Base-by-base conservation (phyloP, 2,329 filamentous ascomycete genomes). In the Pleurostoma richardsiae region DNA sequence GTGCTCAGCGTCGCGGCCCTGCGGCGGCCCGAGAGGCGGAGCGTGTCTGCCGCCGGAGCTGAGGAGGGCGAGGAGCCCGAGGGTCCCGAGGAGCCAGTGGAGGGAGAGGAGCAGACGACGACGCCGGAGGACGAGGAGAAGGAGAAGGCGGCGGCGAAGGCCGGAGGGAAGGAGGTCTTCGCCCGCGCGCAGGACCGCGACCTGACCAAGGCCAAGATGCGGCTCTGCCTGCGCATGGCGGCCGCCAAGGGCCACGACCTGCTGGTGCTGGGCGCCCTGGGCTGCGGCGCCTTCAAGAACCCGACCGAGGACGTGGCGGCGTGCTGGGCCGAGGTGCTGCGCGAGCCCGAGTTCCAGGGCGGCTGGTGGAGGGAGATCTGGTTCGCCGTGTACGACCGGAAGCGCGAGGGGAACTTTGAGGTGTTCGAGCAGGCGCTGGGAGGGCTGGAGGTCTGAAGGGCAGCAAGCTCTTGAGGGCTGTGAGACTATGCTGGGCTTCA, bases 201-300 rank as follows among this genome's bases (percentile, higher is more conserved):
- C 0, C 52, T 77, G 30, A 85, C 76, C 55, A 80, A 79, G 61
- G 65, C 72, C 39, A 86, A 86, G 60, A 85, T 87, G 69, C 66
- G 80, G 30, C 58, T 83, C n/a, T 69, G 73, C 11, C 61, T 87
- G 42, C 70, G 83, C 4, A 73, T 82, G 46, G 80, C 82, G 2
- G 82, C 74, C 28, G 60, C 58, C 6, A 69, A 76, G 29, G 69
- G 69, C 2, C 82, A 86, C 55, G 68, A 73, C 33, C 68, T 73
- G 52, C 63, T 89, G 10, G 78, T 88, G 5, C 68, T 89, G 2
- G 84, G 85, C 1, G 84, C 85, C 0, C 59, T 88, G 42, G 85
- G 85, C 0, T 88, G 85, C 55, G 85, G 84, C 5, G 82, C 76
- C 0, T 87, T 85, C 59, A 55, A 54, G 0, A 85, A 88, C 57